Evolutionary conservation across 495 filamentous ascomycete genomes (phyloP).

Genomic region (Penicillium soppii): DNA sequence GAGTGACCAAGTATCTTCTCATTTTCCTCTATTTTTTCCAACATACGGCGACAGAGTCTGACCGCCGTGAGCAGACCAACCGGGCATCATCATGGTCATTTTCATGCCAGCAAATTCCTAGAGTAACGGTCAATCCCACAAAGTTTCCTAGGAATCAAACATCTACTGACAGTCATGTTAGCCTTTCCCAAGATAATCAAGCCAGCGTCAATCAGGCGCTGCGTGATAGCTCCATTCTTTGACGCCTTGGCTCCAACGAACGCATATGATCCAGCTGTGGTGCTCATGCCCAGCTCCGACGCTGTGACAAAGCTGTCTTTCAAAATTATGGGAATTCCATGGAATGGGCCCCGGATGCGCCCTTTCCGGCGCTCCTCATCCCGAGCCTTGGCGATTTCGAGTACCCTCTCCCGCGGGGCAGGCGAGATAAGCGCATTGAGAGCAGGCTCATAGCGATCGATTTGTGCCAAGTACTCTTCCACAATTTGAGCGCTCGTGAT

Average conservation of each 20-base stretch:
- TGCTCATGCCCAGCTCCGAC: slow-evolving; percentile 24
- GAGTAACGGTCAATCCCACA: slow-evolving; percentile 7
- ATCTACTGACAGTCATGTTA: slow-evolving; percentile 37
- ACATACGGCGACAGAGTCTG: slow-evolving; percentile 46
- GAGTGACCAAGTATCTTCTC: no score
- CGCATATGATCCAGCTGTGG: slow-evolving; percentile 32
- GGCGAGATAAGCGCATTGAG: slow-evolving; percentile 33
- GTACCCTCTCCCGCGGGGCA: slow-evolving; percentile 30
- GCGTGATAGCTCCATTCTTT: slow-evolving; percentile 32
- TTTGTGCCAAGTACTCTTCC: slow-evolving; percentile 46
- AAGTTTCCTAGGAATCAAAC: slow-evolving; percentile 20
- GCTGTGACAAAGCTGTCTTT: slow-evolving; percentile 27
- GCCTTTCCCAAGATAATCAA: slow-evolving; percentile 43
- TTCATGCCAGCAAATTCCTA: slow-evolving; percentile 34
- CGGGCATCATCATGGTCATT: slow-evolving; percentile 29
- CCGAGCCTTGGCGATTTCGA: slow-evolving; percentile 19
- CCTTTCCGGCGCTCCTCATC: slow-evolving; percentile 34
- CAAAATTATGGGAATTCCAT: slow-evolving; percentile 42
- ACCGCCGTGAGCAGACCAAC: slow-evolving; percentile 44
- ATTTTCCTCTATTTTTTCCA: slow-evolving; percentile 19
- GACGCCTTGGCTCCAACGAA: slow-evolving; percentile 31
- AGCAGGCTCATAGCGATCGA: slow-evolving; percentile 42
- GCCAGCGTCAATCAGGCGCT: slow-evolving; percentile 35
- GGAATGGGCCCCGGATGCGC: slow-evolving; percentile 34
- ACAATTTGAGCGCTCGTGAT: slow-evolving; percentile 48